Evolutionary conservation across 2,329 filamentous ascomycete genomes (phyloP), one percentile per base, ranked within the genome.

Genomic region (Claviceps sorghi): DNA sequence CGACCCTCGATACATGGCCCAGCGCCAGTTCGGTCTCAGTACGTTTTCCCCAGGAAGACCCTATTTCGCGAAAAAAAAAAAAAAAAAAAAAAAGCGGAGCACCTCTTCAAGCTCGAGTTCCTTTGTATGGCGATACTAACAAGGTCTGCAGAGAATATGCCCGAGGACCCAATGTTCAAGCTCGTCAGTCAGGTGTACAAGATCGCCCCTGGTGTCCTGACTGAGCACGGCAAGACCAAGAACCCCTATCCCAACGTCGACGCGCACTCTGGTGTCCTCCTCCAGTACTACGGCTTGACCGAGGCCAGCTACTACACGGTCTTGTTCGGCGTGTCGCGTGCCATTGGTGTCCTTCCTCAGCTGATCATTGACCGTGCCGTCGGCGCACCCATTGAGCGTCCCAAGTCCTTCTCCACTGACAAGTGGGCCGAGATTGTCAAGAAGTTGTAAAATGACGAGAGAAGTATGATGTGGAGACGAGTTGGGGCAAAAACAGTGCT

Each of bases 261-360:
- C 68, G 90, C 91, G 67, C 93, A 97, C 86, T 96, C 90, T 34
- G 93, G 93, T 80, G 93, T 98, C 61, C 88, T 98, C 60, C 88
- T 98, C 63, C 93, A 98, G 79, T 93, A 98, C 85, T 98, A 98
- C 77, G 93, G 93, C 67, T 79, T 98, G 70, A 97, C 87, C 58
- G 91, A 98, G 81, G 86, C 93, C 74, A 97, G 84, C 85, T 98
- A 94, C 85, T 98, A 98, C 87, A 98, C 93, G 58, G 93, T 98
- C 58, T 86, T 98, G 68, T 98, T 98, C 73, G 93, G 93, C 82
- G 93, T 98, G 45, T 95, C 90, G 62, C 88, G 93, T 70, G 93
- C 93, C 62, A 88, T 98, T 65, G 93, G 93, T 83, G 93, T 98
- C 61, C 86, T 98, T 66, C 93, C 93, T 65, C 93, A 98, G 82